Percentiles rank a stretch among this genome's conserved stretches.
phyloP scores from a whole-genome alignment of 1,139 yeast species.

The Blastobotrys illinoisensis region DNA sequence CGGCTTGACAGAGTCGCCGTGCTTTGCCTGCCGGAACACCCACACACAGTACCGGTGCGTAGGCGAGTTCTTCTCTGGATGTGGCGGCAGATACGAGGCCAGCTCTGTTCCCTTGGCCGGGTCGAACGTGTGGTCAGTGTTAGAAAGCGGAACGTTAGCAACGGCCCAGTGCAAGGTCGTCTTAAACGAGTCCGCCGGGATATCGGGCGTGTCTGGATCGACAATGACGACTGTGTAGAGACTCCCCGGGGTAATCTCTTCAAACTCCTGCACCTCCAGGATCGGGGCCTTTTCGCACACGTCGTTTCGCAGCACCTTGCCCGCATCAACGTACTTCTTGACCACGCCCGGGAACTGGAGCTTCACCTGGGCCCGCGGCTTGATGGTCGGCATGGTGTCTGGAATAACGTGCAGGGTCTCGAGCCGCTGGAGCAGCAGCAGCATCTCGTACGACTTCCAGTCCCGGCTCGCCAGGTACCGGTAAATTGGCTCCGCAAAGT shows the following conservation, averaged over 20 bases:
- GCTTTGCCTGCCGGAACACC: constrained; percentile 69
- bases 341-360: constrained; percentile 68
- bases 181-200: constrained; percentile 58
- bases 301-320: constrained; percentile 63
- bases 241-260: constrained; percentile 40
- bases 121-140: constrained; percentile 55
- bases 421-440: constrained; percentile 80
- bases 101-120: constrained; percentile 44
- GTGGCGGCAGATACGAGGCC: constrained; percentile 70
- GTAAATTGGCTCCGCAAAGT: constrained; percentile 72
- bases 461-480: constrained; percentile 59
- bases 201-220: constrained; percentile 89
- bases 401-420: constrained; percentile 86
- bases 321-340: constrained; percentile 73
- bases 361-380: constrained; percentile 73
- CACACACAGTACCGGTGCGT: constrained; percentile 81
- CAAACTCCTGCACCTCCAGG: constrained; percentile 70
- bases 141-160: constrained; percentile 57
- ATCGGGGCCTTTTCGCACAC: constrained; percentile 72
- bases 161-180: constrained; percentile 80
- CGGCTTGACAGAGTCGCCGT: constrained; percentile 11
- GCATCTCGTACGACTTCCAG: constrained; percentile 67
- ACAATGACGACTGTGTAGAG: constrained; percentile 74
- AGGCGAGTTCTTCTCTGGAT: constrained; percentile 83
- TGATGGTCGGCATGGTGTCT: constrained; percentile 85